Conservation (phyloP, 345 rosid species). For the Camelina hispida region DNA sequence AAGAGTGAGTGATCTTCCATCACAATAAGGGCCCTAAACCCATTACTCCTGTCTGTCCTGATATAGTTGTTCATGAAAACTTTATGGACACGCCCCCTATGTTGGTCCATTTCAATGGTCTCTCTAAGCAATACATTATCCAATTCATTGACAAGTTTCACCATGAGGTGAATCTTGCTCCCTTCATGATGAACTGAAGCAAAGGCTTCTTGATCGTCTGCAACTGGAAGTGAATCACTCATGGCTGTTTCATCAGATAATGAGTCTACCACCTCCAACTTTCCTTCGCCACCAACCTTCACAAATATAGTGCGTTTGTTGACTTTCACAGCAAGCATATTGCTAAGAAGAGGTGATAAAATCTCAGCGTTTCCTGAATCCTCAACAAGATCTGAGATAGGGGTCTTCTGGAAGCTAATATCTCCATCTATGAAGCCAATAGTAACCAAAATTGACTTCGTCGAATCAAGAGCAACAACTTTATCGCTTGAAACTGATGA, state of each 20-base stretch:
- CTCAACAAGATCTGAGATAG: slow-evolving; percentile 60
- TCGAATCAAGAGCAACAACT: slow-evolving; percentile 73
- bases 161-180: slow-evolving; percentile 66
- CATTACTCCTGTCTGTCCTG: slow-evolving; percentile 91
- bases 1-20: slow-evolving; percentile 99
- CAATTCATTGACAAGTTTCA: slow-evolving; percentile 75
- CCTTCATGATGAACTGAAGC: slow-evolving; percentile 69
- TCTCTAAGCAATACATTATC: slow-evolving; percentile 74
- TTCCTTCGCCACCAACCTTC: slow-evolving; percentile 59
- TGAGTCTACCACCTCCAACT: slow-evolving; percentile 73
- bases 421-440: slow-evolving; percentile 60
- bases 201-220: slow-evolving; percentile 71
- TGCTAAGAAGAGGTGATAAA: slow-evolving; percentile 58
- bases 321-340: slow-evolving; percentile 65
- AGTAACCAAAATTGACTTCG: slow-evolving; percentile 60
- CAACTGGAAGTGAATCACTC: slow-evolving; percentile 75
- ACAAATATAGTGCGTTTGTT: slow-evolving; percentile 51
- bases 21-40: slow-evolving; percentile 94
- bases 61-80: slow-evolving; percentile 91
- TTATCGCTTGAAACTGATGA: slow-evolving; percentile 67
- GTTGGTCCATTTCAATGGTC: slow-evolving; percentile 66
- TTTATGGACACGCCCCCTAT: slow-evolving; percentile 79
- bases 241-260: slow-evolving; percentile 61
- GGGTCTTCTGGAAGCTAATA: slow-evolving; percentile 62
- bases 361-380: slow-evolving; percentile 61